A percentile compares a stretch with the other conserved stretches of the same genome.
phyloP scores from a whole-genome alignment of 441 rosid species.

The Arabidopsis hybrid region DNA sequence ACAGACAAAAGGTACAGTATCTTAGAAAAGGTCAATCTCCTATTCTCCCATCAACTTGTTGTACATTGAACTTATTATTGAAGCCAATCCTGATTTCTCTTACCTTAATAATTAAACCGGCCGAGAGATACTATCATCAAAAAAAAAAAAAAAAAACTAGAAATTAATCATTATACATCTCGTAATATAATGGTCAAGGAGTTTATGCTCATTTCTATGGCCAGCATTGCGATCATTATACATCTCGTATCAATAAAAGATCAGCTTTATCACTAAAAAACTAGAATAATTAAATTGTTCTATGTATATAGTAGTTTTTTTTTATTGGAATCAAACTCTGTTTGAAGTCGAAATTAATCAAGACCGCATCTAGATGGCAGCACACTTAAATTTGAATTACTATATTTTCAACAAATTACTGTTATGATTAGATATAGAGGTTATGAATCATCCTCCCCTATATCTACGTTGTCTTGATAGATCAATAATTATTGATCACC shows the following conservation, averaged over 20 bases:
- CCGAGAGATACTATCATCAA: background rate
- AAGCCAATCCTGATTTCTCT: conserved; percentile 8
- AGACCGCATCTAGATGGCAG: conserved; percentile 10
- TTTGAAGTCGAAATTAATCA: conserved; percentile 5
- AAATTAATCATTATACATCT: too few species aligned
- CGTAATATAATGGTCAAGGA: background rate
- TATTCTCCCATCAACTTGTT: conserved; percentile 30
- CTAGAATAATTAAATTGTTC: background rate
- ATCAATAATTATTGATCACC: background rate
- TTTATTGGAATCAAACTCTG: conserved; percentile 1
- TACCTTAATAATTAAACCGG: background rate
- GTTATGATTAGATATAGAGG: conserved; percentile 16
- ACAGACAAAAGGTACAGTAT: conserved; percentile 30
- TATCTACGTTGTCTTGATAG: conserved; percentile 22
- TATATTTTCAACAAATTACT: conserved; percentile 12
- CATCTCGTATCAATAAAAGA: background rate
- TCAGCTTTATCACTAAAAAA: background rate
- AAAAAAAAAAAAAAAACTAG: background rate
- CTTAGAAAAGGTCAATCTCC: conserved; percentile 25
- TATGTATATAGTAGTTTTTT: background rate
- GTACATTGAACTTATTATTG: conserved; percentile 7
- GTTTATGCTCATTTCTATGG: background rate
- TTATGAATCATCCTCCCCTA: conserved; percentile 35
- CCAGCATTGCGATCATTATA: background rate
- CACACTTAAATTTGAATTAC: background rate